These are phyloP conservation scores for Penicillium cinerascens DNA, from an alignment of 495 filamentous ascomycete species.

Conservation along the genomic window DNA sequence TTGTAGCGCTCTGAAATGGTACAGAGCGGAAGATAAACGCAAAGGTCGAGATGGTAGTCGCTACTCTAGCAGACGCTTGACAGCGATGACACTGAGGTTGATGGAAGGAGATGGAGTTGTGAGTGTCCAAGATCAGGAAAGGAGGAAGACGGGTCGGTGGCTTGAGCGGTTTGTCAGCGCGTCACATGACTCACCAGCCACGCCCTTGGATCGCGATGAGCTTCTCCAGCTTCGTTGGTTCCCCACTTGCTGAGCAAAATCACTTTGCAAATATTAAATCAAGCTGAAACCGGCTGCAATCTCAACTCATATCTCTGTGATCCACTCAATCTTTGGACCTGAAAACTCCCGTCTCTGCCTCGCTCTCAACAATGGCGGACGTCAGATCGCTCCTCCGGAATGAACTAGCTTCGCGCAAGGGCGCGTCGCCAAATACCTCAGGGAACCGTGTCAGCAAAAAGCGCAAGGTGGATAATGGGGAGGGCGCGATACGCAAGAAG, in stretches of 20 bases:
- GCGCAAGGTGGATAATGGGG: constrained; percentile 51
- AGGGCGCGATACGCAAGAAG: constrained; percentile 48
- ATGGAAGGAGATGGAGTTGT: constrained; percentile 11
- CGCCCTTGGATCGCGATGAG: constrained; percentile 14
- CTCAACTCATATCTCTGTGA: background rate
- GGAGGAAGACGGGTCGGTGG: constrained; percentile 14
- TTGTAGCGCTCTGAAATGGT: background rate
- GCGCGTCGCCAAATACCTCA: constrained; percentile 44
- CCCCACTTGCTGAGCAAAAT: constrained; percentile 26
- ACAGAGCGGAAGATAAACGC: background rate
- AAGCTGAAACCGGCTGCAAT: constrained; percentile 13
- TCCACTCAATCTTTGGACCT: background rate
- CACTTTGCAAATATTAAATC: constrained; percentile 9
- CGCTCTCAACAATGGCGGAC: constrained; percentile 62
- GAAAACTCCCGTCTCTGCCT: background rate
- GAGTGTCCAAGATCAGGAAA: constrained; percentile 3
- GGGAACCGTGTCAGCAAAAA: constrained; percentile 51
- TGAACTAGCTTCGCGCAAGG: constrained; percentile 73
- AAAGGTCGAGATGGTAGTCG: background rate
- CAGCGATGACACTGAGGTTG: constrained; percentile 1
- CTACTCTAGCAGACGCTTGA: background rate
- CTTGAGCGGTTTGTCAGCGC: background rate
- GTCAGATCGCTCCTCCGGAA: constrained; percentile 77
- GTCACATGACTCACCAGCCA: constrained; percentile 14
- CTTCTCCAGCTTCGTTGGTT: constrained; percentile 23